Base-by-base conservation (phyloP, 495 filamentous ascomycete genomes). In the Aspergillus bertholletiae region DNA sequence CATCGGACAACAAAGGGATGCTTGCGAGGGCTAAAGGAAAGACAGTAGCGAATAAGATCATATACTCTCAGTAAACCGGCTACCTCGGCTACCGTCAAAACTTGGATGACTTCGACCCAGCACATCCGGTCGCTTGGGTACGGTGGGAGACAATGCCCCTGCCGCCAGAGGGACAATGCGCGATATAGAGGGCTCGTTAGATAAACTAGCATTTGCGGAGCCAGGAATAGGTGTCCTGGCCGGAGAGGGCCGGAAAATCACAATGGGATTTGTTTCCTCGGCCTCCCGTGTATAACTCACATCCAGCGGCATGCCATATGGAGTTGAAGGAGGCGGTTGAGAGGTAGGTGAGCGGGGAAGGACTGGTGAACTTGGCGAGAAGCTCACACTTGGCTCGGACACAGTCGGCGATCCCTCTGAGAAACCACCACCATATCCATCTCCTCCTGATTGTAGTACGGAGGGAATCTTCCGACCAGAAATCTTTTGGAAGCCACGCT, bases 391-490 rank as follows among this genome's bases (percentile, higher is more conserved):
- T 2, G 58, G 52, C 44, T 71, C 68, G 2, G 59, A 62, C 7
- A 40, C 47, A 18, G 64, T 62, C 2, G 61, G 65, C 5, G 64
- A 67, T 21, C 52, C 50, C 24, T 56, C 66, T 39, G 62, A 66
- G 3, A 71, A 37, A 7, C 68, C 65, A 49, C 83, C 86, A 54
- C 81, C 80, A 61, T 84, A 90, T 3, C 87, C 87, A 65, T 90
- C 84, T 18, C 87, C 85, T 41, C 88, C 85, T 30, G 80, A 80
- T 34, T 81, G 77, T 30, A 90, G 70, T 5, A 90, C 87, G 15
- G 88, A 84, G 5, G 80, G 77, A n/a, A 92, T 71, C 59, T 90
- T 90, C 49, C 83, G 77, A 30, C 88, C 88, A 6, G 87, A 86
- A 5, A 92, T 73, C 56, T 80, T 81, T 55, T 83, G 78, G 56